A percentile compares a stretch with the other conserved stretches of the same genome.
These are phyloP conservation scores for Zea luxurians DNA, from an alignment of 176 grass and related monocot species.

Conservation along the genomic window DNA sequence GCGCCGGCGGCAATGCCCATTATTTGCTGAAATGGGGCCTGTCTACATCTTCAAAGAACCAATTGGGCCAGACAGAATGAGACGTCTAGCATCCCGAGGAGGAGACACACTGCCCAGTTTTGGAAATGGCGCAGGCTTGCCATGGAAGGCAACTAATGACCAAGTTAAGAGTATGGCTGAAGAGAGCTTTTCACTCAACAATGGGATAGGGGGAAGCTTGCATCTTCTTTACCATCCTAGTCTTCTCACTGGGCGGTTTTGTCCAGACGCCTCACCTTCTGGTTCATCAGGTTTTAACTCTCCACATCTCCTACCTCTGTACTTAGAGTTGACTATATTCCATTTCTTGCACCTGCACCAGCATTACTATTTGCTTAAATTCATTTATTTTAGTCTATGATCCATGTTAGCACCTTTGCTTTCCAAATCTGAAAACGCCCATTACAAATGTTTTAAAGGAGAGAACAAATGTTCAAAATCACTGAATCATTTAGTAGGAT, in stretches of 20 bases:
- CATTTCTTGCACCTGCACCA: constrained; percentile 20
- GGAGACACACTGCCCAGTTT: constrained; percentile 85
- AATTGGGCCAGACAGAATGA: constrained; percentile 83
- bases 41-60: constrained; percentile 98
- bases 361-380: constrained; percentile 15
- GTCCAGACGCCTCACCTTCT: constrained; percentile 95
- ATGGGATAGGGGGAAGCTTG: constrained; percentile 65
- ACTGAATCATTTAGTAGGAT: not conserved
- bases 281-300: constrained; percentile 71
- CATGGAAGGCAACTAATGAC: constrained; percentile 73
- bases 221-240: constrained; percentile 96
- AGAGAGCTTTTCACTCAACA: constrained; percentile 61
- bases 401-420: constrained; percentile 8
- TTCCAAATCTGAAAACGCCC: constrained; percentile 13
- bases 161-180: constrained; percentile 65
- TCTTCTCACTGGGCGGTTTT: constrained; percentile 80
- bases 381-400: not conserved
- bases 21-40: constrained; percentile 98
- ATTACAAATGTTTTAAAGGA: not conserved
- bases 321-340: not conserved
- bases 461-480: not conserved
- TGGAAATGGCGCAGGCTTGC: constrained; percentile 90
- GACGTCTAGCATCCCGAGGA: constrained; percentile 60
- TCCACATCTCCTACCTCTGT: not conserved
- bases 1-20: constrained; percentile 74